Evolutionary conservation across 2,329 filamentous ascomycete species (phyloP).

Genomic region (Fusarium clavum): DNA sequence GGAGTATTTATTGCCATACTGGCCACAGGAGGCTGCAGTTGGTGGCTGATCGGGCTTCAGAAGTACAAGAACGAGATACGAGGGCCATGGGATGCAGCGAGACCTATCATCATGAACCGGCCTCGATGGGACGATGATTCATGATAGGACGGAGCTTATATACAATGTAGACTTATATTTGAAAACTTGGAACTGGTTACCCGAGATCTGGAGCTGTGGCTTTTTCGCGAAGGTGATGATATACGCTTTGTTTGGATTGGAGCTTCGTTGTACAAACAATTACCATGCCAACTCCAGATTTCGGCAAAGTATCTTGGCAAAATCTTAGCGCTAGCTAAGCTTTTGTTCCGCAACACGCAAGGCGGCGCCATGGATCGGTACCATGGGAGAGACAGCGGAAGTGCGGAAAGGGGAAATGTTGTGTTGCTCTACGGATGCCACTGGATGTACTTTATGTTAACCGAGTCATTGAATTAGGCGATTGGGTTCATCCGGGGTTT

Average conservation of each 20-base stretch:
- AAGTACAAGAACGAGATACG: slow-evolving; percentile 99
- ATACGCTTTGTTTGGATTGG: background rate
- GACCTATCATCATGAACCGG: slow-evolving; percentile 83
- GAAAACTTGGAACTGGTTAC: background rate
- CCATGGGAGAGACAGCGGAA: background rate
- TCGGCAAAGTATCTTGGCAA: background rate
- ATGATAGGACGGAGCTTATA: slow-evolving; percentile 15
- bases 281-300: background rate
- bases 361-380: background rate
- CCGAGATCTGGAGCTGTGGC: background rate
- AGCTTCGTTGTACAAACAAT: background rate
- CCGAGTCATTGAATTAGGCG: background rate
- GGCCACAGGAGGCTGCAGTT: slow-evolving; percentile 92
- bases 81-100: slow-evolving; percentile 95
- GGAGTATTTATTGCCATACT: slow-evolving; percentile 80
- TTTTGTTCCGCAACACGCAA: slow-evolving; percentile 5
- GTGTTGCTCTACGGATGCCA: background rate
- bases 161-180: background rate
- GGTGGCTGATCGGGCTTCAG: slow-evolving; percentile 97
- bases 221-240: background rate
- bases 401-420: background rate
- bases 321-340: slow-evolving; percentile 11
- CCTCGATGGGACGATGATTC: slow-evolving; percentile 61
- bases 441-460: background rate
- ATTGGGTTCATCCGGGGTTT: background rate